Evolutionary conservation across 78 protist genomes (phyloP), one percentile per base, ranked within the genome.

Genomic region (Tieghemostelium lacteum): DNA sequence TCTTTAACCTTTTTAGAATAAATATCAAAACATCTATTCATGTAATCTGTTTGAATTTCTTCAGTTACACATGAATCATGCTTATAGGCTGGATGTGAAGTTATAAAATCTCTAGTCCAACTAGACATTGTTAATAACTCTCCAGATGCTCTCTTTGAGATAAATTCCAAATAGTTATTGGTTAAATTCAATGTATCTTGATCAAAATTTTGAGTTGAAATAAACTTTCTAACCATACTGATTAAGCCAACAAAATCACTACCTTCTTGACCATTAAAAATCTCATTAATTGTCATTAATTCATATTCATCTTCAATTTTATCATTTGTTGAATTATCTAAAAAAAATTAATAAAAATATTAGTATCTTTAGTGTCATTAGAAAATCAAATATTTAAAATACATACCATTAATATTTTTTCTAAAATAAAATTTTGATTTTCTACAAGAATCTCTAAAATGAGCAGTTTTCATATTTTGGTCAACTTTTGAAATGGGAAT

Each of bases 401-500:
- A 69, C 62, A 31, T 70, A 70, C 76, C 49, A 70, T 26, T 22
- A 31, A 73, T 74, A 36, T 85, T 52, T 54, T 93, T 88, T 26
- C 98, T 94, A 69, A 92, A 97, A 73, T 40, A 73, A 69, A 97
- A 97, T 62, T 85, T 86, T 65, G 86, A 54, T 6, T 4, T 24
- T 29, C 1, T 17, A 8, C 55, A 75, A 5, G 98, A 96, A 39
- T 89, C 94, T 22, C 97, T 85, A 3, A 0, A 10, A 52, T 97
- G 98, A 0, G 99, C 99, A 16, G 75, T 55, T 2, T 72, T 70
- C 92, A 97, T 92, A 85, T 98, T 98, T 60, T 69, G 95, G 78
- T 98, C 99, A 22, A 97, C 97, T 88, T 96, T 75, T 22, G 99
- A 93, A 22, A 98, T 71, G 36, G 99, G 99, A 26, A 97, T 58